Conservation (phyloP, 202 grass and related monocot species). For the Setaria italica region DNA sequence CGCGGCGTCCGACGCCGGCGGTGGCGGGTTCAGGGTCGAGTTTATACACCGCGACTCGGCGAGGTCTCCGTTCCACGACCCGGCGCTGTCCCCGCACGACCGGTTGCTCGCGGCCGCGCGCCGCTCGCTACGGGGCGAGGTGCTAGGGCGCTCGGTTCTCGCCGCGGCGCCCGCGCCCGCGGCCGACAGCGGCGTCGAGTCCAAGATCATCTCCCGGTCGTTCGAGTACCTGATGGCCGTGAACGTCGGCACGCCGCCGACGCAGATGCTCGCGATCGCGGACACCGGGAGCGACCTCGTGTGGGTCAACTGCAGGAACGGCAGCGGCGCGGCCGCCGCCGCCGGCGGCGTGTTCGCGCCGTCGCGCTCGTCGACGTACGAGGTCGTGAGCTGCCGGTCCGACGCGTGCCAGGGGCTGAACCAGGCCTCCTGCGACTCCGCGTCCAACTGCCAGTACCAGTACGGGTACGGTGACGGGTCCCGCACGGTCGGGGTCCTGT, state of each 20-base stretch:
- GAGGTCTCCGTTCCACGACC: constrained; percentile 60
- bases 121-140: constrained; percentile 46
- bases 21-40: constrained; percentile 58
- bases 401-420: constrained; percentile 43
- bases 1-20: background rate
- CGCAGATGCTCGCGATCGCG: constrained; percentile 53
- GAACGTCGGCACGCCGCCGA: constrained; percentile 58
- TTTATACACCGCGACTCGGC: constrained; percentile 73
- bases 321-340: background rate
- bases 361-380: constrained; percentile 51
- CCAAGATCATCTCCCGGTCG: constrained; percentile 42
- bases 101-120: constrained; percentile 43
- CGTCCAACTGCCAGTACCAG: constrained; percentile 50
- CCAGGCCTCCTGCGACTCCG: constrained; percentile 36
- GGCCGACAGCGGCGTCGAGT: constrained; percentile 28
- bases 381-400: constrained; percentile 40
- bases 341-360: constrained; percentile 41
- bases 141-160: background rate
- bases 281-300: constrained; percentile 74
- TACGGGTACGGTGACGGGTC: constrained; percentile 64
- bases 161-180: background rate
- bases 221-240: constrained; percentile 70
- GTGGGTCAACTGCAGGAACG: constrained; percentile 52
- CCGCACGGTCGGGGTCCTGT: constrained; percentile 41
- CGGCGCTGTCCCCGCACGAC: constrained; percentile 28